phyloP scores from a whole-genome alignment of 768 basidiomycete genomes.

The Pseudohyphozyma bogoriensis region DNA sequence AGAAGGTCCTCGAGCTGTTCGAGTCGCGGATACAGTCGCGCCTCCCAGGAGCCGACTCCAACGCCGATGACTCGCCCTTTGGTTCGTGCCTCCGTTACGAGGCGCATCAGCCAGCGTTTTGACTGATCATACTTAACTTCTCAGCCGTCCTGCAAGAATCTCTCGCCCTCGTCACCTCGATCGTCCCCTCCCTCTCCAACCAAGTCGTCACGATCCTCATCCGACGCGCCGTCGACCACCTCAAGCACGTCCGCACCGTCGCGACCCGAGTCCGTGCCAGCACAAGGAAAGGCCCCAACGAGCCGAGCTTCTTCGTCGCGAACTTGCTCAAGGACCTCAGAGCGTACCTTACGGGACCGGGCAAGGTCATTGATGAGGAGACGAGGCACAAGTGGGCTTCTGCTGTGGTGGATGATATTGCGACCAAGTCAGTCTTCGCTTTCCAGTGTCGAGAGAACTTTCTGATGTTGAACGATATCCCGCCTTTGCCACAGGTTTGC shows the following conservation, averaged over 20 bases:
- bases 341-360: slow-evolving; percentile 51
- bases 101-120: too few species aligned
- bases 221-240: slow-evolving; percentile 70
- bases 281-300: slow-evolving; percentile 59
- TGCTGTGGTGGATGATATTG: slow-evolving; percentile 36
- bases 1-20: slow-evolving; percentile 15
- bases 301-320: slow-evolving; percentile 77
- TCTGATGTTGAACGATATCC: neutral
- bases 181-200: slow-evolving; percentile 52
- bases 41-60: neutral
- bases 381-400: slow-evolving; percentile 39
- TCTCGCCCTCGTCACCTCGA: slow-evolving; percentile 45
- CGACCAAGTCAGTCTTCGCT: slow-evolving; percentile 31
- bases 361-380: slow-evolving; percentile 50
- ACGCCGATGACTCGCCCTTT: neutral
- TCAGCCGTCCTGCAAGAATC: slow-evolving; percentile 45
- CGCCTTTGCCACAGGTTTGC: slow-evolving; percentile 52
- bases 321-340: slow-evolving; percentile 71
- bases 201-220: slow-evolving; percentile 63
- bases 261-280: slow-evolving; percentile 82
- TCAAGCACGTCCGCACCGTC: slow-evolving; percentile 74
- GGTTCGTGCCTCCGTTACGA: slow-evolving; percentile 2
- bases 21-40: slow-evolving; percentile 17
- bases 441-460: neutral
- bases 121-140: neutral